These are phyloP conservation scores for Brasenia schreberi DNA, from an alignment of 164 flowering plant species.

Conservation along the genomic window DNA sequence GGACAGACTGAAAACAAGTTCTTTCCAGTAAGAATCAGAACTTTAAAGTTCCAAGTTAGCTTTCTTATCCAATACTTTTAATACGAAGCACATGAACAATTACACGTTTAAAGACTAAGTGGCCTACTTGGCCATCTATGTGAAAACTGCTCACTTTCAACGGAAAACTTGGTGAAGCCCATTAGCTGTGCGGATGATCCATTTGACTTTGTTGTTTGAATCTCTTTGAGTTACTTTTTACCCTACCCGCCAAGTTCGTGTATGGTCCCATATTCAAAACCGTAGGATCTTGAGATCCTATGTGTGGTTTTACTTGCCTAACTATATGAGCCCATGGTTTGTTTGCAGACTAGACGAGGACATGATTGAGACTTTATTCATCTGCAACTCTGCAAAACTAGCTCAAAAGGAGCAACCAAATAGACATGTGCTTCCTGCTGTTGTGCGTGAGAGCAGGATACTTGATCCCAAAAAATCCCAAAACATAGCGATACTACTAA, in stretches of 20 bases:
- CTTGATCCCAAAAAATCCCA: slow-evolving; percentile 97
- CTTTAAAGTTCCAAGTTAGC: neutral
- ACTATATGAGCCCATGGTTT: slow-evolving; percentile 2
- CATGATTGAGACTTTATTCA: slow-evolving; percentile 88
- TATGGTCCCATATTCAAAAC: neutral
- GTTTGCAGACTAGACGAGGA: slow-evolving; percentile 74
- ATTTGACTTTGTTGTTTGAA: no score
- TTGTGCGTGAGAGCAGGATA: slow-evolving; percentile 61
- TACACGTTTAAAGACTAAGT: neutral
- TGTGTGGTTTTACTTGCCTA: neutral
- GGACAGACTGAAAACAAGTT: slow-evolving; percentile 91
- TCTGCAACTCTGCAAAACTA: slow-evolving; percentile 50
- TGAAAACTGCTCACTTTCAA: neutral
- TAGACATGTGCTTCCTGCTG: slow-evolving; percentile 43
- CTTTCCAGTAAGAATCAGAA: slow-evolving; percentile 74
- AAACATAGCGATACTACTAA: slow-evolving; percentile 84
- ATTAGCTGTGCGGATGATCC: neutral
- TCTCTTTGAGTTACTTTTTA: neutral
- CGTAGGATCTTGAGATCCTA: neutral
- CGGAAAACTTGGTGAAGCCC: neutral
- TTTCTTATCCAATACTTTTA: neutral
- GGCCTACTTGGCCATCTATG: neutral
- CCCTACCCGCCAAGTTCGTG: neutral
- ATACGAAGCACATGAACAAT: neutral
- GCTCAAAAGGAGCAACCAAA: slow-evolving; percentile 39